phyloP scores from a whole-genome alignment of 768 basidiomycete genomes.

The Mycena sanguinolenta region DNA sequence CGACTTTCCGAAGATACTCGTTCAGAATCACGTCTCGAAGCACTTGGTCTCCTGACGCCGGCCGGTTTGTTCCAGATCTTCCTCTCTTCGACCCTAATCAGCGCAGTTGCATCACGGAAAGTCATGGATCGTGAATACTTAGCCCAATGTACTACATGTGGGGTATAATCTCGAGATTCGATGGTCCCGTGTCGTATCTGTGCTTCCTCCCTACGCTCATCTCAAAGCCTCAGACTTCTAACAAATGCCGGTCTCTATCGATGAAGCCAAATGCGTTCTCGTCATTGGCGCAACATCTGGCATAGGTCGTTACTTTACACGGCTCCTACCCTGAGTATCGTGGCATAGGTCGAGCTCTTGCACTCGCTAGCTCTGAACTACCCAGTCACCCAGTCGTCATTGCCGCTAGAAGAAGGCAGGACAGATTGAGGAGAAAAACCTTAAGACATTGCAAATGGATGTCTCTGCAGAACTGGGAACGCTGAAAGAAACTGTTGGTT shows the following conservation, averaged over 20 bases:
- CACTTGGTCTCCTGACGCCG: no score
- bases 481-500: constrained; percentile 57
- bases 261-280: constrained; percentile 64
- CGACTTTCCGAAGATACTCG: no score
- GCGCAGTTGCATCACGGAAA: no score
- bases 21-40: no score
- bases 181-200: no score
- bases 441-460: constrained; percentile 61
- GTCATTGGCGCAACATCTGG: constrained; percentile 70
- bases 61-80: no score
- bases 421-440: constrained; percentile 57
- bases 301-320: constrained; percentile 52
- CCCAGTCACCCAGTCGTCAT: constrained; percentile 1
- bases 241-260: constrained; percentile 49
- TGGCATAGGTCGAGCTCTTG: constrained; percentile 71
- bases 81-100: no score
- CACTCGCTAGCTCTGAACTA: constrained; percentile 56
- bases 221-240: no score
- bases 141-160: no score
- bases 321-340: constrained; percentile 31
- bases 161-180: no score
- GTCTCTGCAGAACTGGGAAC: constrained; percentile 52
- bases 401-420: constrained; percentile 41
- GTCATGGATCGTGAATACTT: no score
- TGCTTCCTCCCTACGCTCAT: no score